Base-by-base conservation (phyloP, 306 rosid genomes). In the Sesbania bispinosa region DNA sequence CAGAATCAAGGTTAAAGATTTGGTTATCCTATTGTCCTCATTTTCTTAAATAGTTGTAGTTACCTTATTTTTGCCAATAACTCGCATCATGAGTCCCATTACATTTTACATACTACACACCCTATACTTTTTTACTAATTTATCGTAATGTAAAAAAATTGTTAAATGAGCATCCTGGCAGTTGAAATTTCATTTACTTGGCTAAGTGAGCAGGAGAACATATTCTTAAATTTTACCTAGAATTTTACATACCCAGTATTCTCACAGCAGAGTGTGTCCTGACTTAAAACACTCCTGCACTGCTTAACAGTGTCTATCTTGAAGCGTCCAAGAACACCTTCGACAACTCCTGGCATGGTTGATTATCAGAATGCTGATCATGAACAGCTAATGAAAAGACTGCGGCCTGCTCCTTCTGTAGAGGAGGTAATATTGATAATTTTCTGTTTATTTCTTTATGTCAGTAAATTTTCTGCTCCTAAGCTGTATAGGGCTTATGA, bases 291-390 rank as follows among this genome's bases (percentile, higher is more conserved):
- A 11, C 51, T 21, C 51, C 19, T 13, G 7, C 26, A 30, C 19
- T 47, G 39, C 50, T 81, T 43, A 74, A 79, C 84, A 88, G 94
- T 81, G 67, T 72, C 98, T 79, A 77, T 88, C 75, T 69, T 87
- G 85, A 92, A 89, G 69, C 89, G 78, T 71, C 92, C 94, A 64
- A 84, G 89, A 80, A 88, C 94, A 42, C 93, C 97, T 70, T 88
- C 87, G 26, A 75, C 84, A 73, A 50, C 86, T 67, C 85, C 94
- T 62, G 86, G 89, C 59, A 67, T 85, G 80, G 83, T 81, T 83
- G 98, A 89, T 77, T 80, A 84, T 87, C 96, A 76, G 61, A 86
- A 54, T 81, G 70, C 90, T 9, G 97, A 89, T 27, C 90, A 84
- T 45, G 94, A 92, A 23, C 89, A 79, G 48, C 80, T 89, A 45